These are phyloP conservation scores for Quillaja saponaria DNA, from an alignment of 306 rosid genomes.

Conservation along the genomic window DNA sequence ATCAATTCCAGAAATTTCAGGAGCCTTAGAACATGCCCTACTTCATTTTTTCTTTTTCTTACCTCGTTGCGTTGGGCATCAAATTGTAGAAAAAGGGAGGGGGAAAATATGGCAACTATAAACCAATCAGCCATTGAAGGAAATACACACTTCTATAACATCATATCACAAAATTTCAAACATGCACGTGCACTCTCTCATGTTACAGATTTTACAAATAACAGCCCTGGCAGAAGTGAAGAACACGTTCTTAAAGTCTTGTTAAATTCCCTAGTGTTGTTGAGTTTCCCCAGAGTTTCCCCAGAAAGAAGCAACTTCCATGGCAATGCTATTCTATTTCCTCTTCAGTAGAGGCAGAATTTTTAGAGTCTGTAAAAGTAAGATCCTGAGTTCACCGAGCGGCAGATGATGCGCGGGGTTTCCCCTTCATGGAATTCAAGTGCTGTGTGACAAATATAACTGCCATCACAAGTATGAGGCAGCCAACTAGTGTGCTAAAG, in stretches of 20 bases:
- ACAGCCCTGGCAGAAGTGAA: not conserved
- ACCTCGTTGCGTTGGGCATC: too few relatives aligned
- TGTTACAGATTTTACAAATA: slow-evolving; percentile 29
- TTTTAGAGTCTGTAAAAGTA: slow-evolving; percentile 20
- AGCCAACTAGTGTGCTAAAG: slow-evolving; percentile 92
- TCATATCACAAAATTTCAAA: slow-evolving; percentile 32
- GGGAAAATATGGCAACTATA: too few relatives aligned
- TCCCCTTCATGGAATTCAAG: slow-evolving; percentile 77
- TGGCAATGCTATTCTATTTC: not conserved
- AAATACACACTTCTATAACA: slow-evolving; percentile 2
- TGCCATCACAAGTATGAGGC: slow-evolving; percentile 90
- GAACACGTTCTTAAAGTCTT: slow-evolving; percentile 17
- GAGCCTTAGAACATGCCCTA: too few relatives aligned
- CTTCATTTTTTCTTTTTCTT: too few relatives aligned
- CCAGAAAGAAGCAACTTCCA: slow-evolving; percentile 14
- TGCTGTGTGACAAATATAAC: slow-evolving; percentile 87
- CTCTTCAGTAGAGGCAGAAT: slow-evolving; percentile 20
- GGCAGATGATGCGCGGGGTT: slow-evolving; percentile 73
- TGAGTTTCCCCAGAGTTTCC: slow-evolving; percentile 5
- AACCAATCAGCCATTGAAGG: too few relatives aligned
- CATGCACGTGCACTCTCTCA: slow-evolving; percentile 13
- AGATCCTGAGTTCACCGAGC: slow-evolving; percentile 43
- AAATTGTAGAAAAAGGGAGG: too few relatives aligned
- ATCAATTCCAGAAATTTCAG: too few relatives aligned
- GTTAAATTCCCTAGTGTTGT: slow-evolving; percentile 21